Evolutionary conservation across 805 yeast species (phyloP).

Genomic region (Nakazawaea molendinolei): DNA sequence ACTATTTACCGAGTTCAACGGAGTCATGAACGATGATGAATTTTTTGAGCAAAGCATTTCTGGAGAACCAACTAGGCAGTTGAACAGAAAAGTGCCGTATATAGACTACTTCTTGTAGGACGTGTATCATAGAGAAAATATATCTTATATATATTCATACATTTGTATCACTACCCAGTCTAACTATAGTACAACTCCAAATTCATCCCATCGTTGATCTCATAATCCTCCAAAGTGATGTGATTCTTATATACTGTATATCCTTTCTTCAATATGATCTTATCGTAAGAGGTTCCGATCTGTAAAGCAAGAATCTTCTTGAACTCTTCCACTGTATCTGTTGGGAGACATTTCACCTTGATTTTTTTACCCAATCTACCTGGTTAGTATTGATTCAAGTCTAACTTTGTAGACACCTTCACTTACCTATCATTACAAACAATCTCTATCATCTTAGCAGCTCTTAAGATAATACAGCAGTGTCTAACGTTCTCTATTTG

Average conservation of each 20-base stretch:
- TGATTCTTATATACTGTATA: slow-evolving; percentile 82
- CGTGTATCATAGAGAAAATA: no score
- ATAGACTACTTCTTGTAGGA: slow-evolving; percentile 37
- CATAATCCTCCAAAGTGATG: slow-evolving; percentile 89
- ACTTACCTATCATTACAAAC: slow-evolving; percentile 59
- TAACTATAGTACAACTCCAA: slow-evolving; percentile 75
- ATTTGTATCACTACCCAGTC: slow-evolving; percentile 1
- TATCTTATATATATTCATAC: slow-evolving; percentile 20
- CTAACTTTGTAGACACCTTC: background rate
- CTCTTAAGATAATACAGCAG: background rate
- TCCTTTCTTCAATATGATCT: slow-evolving; percentile 75
- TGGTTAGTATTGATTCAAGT: background rate
- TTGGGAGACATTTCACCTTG: slow-evolving; percentile 77
- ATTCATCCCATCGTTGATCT: slow-evolving; percentile 83
- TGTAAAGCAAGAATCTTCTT: slow-evolving; percentile 79
- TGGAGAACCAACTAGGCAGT: slow-evolving; percentile 4
- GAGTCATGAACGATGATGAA: slow-evolving; percentile 9
- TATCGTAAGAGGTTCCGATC: slow-evolving; percentile 66
- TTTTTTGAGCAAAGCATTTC: slow-evolving; percentile 12
- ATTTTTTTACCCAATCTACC: slow-evolving; percentile 80
- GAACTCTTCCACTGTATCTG: slow-evolving; percentile 85
- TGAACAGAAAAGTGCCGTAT: slow-evolving; percentile 26
- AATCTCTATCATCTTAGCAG: slow-evolving; percentile 56
- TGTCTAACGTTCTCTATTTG: background rate
- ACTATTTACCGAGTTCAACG: slow-evolving; percentile 12